These are phyloP conservation scores for Aspergillus sp. DNA, from an alignment of 2,329 filamentous ascomycete genomes.

Conservation along the genomic window DNA sequence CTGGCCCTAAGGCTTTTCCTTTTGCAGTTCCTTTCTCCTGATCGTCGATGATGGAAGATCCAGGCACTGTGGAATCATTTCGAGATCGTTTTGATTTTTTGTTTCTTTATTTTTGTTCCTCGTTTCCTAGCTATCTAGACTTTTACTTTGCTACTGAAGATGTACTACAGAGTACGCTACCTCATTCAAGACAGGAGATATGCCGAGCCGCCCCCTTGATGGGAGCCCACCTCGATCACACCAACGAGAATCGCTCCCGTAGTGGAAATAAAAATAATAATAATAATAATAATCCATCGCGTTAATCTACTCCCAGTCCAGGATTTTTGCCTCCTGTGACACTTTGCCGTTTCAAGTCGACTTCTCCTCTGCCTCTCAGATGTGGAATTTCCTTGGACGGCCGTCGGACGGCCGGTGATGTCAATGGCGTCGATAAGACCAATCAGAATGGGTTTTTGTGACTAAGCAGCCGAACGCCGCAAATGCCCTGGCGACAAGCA, in stretches of 20 bases:
- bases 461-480: background rate
- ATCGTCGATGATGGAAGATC: background rate
- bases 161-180: background rate
- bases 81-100: too few relatives aligned
- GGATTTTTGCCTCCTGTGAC: constrained; percentile 5
- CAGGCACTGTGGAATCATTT: background rate
- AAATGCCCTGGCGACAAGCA: background rate
- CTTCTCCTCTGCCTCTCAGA: constrained; percentile 6
- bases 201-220: background rate
- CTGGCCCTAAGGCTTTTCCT: background rate
- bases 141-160: background rate
- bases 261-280: background rate
- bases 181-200: background rate
- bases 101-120: background rate
- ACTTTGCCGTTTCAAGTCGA: constrained; percentile 15
- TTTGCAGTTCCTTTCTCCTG: background rate
- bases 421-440: background rate
- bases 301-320: background rate
- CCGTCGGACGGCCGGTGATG: background rate
- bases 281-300: too few relatives aligned
- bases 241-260: background rate
- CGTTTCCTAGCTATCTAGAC: background rate
- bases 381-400: background rate
- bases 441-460: background rate
- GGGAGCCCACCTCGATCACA: background rate